phyloP scores from a whole-genome alignment of 257 asterid species.

The Nicotiana attenuata region DNA sequence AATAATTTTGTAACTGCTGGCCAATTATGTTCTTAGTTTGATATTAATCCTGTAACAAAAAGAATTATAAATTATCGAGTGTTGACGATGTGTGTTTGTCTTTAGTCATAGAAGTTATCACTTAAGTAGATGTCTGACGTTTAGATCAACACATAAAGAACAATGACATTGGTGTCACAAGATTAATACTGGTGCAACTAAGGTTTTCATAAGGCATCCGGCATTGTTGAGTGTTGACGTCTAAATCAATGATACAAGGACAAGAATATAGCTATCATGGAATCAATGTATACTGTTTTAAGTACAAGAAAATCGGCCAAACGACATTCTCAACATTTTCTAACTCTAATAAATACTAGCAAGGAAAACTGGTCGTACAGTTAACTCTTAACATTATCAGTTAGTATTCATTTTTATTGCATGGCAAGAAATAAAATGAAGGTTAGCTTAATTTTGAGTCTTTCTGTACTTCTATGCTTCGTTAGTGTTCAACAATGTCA shows the following conservation, averaged over 20 bases:
- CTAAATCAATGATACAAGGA: neutral
- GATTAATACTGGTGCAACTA: neutral
- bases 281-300: neutral
- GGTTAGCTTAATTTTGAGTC: slow-evolving; percentile 7
- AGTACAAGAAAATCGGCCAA: neutral
- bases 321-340: neutral
- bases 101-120: neutral
- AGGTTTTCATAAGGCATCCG: neutral
- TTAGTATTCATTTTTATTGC: neutral
- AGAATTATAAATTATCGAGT: neutral
- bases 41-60: neutral
- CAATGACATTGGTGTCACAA: neutral
- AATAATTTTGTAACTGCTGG: neutral
- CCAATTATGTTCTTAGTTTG: neutral
- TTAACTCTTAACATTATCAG: too few species aligned
- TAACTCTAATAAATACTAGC: neutral
- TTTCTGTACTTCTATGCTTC: slow-evolving; percentile 20
- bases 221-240: neutral
- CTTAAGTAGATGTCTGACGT: neutral
- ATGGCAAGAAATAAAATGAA: slow-evolving; percentile 23
- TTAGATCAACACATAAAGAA: neutral
- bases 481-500: slow-evolving; percentile 25
- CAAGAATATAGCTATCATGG: neutral
- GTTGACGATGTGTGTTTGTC: neutral
- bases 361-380: neutral